A percentile compares a stretch with the other conserved stretches of the same genome.
Conservation (phyloP, 257 asterid species). For the Nicotiana undulata region DNA sequence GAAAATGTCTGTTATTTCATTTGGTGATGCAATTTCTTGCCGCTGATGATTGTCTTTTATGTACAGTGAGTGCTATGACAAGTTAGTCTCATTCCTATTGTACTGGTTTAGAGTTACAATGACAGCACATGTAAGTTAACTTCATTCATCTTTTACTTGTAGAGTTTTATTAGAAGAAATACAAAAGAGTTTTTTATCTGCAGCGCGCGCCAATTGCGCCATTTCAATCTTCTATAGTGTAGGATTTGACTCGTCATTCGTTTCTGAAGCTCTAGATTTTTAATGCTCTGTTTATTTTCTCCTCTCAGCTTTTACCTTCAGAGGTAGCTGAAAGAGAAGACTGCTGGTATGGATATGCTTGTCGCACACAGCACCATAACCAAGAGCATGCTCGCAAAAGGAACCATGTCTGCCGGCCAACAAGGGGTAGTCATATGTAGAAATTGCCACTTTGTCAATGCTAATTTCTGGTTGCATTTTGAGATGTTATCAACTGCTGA, state of each 20-base stretch:
- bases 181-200: not conserved
- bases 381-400: slow-evolving; percentile 89
- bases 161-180: not conserved
- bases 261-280: not conserved
- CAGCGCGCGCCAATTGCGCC: too few relatives aligned
- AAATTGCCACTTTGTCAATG: not conserved
- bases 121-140: slow-evolving; percentile 66
- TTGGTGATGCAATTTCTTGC: not conserved
- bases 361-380: slow-evolving; percentile 90
- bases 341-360: slow-evolving; percentile 94
- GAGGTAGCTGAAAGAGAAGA: slow-evolving; percentile 65
- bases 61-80: slow-evolving; percentile 84
- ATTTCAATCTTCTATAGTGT: not conserved
- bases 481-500: too few relatives aligned
- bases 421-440: slow-evolving; percentile 48
- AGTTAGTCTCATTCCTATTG: slow-evolving; percentile 68
- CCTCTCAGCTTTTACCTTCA: slow-evolving; percentile 45
- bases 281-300: not conserved
- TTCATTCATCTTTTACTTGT: not conserved
- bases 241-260: not conserved
- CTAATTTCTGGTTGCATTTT: too few relatives aligned
- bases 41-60: not conserved
- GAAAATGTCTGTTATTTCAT: too few relatives aligned
- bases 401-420: slow-evolving; percentile 95
- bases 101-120: slow-evolving; percentile 89